Evolutionary conservation across 2,329 filamentous ascomycete species (phyloP), one percentile per base, ranked within the genome.

Genomic region (Knufia petricola): DNA sequence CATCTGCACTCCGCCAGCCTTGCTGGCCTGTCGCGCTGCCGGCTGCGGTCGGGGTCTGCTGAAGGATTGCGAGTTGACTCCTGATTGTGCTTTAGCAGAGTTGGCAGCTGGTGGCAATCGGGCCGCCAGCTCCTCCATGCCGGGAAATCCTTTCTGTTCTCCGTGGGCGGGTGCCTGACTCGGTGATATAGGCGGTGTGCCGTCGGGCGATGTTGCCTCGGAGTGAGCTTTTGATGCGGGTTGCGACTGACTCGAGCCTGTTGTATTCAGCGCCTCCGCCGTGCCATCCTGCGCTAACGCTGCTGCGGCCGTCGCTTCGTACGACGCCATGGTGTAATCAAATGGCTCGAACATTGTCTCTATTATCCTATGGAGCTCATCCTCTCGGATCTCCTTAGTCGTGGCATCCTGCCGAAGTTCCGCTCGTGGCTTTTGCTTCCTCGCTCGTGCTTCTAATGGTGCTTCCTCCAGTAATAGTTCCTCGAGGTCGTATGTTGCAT

Each of bases 401-500:
- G 90, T 94, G 1, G 92, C 92, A 68, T 96, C 90, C 2, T 94
- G 87, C 66, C 92, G 90, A 62, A 98, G 71, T 56, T 86, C 83
- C 56, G 94, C 89, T 54, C 92, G 78, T 1, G 92, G 92, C 66
- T 96, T 95, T 65, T 96, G 92, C 62, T 90, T 82, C 58, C 92
- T 79, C 44, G 92, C 88, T 60, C 92, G 77, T 48, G 92, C 92
- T 66, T 98, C 92, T 3, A 98, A 70, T 1, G 92, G 92, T 10
- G 92, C 92, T 64, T 98, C 92, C 66, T 98, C 92, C 38, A 98
- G 68, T 1, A 98, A 69, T 17, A 98, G 67, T 65, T 98, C 92
- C 63, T 98, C 92, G 44, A 98, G 70, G 65, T 98, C 92, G 63
- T 98, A 96, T 0, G 92, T 98, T 3, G 92, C 92, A 66, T 98